phyloP scores from a whole-genome alignment of 768 basidiomycete genomes.

The Hysterangium stoloniferum region DNA sequence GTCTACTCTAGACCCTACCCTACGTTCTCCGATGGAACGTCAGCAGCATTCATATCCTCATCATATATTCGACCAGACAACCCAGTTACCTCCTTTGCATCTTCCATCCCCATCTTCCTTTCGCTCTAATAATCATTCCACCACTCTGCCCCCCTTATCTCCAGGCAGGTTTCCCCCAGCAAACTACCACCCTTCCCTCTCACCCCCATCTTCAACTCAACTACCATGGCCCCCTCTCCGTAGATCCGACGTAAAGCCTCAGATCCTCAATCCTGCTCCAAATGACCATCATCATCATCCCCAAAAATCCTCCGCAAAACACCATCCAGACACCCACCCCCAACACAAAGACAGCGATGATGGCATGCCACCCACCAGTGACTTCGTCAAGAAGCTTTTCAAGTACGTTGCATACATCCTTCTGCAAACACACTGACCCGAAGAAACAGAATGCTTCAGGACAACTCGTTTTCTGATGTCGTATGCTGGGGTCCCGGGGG shows the following conservation, averaged over 20 bases:
- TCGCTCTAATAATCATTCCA: no score
- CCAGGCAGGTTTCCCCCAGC: background rate
- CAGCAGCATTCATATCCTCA: background rate
- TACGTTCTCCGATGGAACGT: constrained; percentile 1
- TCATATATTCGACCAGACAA: constrained; percentile 6
- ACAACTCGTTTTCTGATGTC: constrained; percentile 58
- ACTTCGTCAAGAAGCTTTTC: constrained; percentile 94
- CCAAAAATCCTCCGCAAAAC: background rate
- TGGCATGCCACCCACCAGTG: constrained; percentile 78
- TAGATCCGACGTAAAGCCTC: constrained; percentile 26
- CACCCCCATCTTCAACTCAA: constrained; percentile 8
- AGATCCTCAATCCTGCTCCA: constrained; percentile 6
- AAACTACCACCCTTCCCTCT: constrained; percentile 7
- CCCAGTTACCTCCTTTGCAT: constrained; percentile 22
- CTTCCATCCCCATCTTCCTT: constrained; percentile 31
- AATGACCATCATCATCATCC: constrained; percentile 15
- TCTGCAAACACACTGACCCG: background rate
- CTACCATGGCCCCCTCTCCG: constrained; percentile 20
- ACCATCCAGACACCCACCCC: constrained; percentile 2
- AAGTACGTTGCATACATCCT: constrained; percentile 50
- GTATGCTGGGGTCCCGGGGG: constrained; percentile 81
- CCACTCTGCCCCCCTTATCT: constrained; percentile 20
- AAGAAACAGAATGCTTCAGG: constrained; percentile 73
- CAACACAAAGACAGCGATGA: constrained; percentile 45
- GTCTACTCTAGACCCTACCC: background rate